phyloP scores from a whole-genome alignment of 805 yeast species.

The Metschnikowia baotianmanensis region DNA sequence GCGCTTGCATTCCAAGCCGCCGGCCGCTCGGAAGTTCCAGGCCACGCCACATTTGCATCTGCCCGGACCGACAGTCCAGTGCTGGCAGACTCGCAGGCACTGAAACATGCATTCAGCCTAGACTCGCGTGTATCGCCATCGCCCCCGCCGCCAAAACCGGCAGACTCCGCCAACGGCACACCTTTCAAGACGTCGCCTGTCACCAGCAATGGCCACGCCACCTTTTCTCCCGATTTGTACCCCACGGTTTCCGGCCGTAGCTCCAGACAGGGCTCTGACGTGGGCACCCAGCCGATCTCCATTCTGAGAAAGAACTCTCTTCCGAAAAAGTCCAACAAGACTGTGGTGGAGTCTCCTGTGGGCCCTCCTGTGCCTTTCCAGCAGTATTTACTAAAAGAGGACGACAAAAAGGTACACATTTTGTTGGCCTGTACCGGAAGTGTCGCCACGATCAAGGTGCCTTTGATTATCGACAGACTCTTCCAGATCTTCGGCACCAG shows the following conservation, averaged over 20 bases:
- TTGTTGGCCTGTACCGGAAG: slow-evolving; percentile 93
- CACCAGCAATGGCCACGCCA: slow-evolving; percentile 6
- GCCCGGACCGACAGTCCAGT: slow-evolving; percentile 12
- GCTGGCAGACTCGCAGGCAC: slow-evolving; percentile 3
- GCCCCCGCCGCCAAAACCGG: slow-evolving; percentile 9
- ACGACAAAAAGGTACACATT: slow-evolving; percentile 84
- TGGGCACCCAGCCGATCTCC: slow-evolving; percentile 13
- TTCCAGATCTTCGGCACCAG: slow-evolving; percentile 70
- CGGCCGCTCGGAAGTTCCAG: slow-evolving; percentile 1
- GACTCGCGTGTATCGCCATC: slow-evolving; percentile 13
- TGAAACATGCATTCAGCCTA: slow-evolving; percentile 1
- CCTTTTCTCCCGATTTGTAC: slow-evolving; percentile 10
- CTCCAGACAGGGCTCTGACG: slow-evolving; percentile 18
- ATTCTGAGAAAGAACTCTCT: slow-evolving; percentile 17
- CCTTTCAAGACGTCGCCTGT: slow-evolving; percentile 9
- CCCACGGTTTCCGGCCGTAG: slow-evolving; percentile 10
- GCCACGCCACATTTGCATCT: background rate
- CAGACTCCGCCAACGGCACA: background rate
- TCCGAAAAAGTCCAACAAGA: slow-evolving; percentile 43
- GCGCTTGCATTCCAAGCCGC: slow-evolving; percentile 11
- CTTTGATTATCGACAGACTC: slow-evolving; percentile 81
- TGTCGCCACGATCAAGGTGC: slow-evolving; percentile 93
- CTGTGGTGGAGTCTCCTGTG: slow-evolving; percentile 53
- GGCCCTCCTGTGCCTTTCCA: slow-evolving; percentile 72
- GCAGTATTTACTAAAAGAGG: slow-evolving; percentile 61